Evolutionary conservation across 2,329 filamentous ascomycete species (phyloP).

Genomic region (Fusarium subtropicale): DNA sequence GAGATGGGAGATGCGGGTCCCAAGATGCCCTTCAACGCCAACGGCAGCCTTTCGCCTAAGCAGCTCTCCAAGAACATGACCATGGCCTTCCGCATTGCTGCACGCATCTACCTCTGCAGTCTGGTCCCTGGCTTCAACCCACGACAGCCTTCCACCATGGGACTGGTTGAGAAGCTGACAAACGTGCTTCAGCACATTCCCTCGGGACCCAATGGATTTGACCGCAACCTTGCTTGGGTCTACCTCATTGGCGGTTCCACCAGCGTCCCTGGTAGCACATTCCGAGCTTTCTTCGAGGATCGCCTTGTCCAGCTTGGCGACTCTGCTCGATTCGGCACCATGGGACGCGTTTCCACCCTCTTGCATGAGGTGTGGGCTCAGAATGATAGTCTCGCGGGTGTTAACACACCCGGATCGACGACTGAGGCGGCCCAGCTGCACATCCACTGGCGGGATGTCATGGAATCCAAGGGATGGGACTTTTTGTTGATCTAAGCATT

Average conservation of each 20-base stretch:
- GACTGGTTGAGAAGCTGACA: constrained; percentile 82
- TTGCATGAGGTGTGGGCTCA: constrained; percentile 87
- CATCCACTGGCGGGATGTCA: constrained; percentile 94
- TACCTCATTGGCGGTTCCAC: constrained; percentile 87
- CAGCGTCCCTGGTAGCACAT: constrained; percentile 76
- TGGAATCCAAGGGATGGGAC: constrained; percentile 92
- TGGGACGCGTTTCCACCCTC: constrained; percentile 83
- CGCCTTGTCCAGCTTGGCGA: constrained; percentile 81
- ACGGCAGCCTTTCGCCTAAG: constrained; percentile 81
- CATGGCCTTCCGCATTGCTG: constrained; percentile 88
- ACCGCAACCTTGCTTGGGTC: constrained; percentile 93
- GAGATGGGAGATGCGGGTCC: constrained; percentile 72
- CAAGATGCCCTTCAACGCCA: constrained; percentile 72
- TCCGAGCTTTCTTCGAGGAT: constrained; percentile 82
- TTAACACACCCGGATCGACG: constrained; percentile 52
- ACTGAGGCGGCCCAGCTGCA: constrained; percentile 65
- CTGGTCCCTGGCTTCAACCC: constrained; percentile 90
- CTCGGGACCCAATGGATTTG: constrained; percentile 82
- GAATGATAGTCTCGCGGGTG: constrained; percentile 66
- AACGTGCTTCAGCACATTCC: constrained; percentile 85
- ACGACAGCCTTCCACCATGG: constrained; percentile 76
- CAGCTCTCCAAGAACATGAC: constrained; percentile 91
- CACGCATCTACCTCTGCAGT: constrained; percentile 96
- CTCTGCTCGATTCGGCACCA: constrained; percentile 81
- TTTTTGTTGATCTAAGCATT: constrained; percentile 82